Percentiles rank a stretch among this genome's conserved stretches.
phyloP scores from a whole-genome alignment of 768 basidiomycete species.

The Kwoniella sp. region DNA sequence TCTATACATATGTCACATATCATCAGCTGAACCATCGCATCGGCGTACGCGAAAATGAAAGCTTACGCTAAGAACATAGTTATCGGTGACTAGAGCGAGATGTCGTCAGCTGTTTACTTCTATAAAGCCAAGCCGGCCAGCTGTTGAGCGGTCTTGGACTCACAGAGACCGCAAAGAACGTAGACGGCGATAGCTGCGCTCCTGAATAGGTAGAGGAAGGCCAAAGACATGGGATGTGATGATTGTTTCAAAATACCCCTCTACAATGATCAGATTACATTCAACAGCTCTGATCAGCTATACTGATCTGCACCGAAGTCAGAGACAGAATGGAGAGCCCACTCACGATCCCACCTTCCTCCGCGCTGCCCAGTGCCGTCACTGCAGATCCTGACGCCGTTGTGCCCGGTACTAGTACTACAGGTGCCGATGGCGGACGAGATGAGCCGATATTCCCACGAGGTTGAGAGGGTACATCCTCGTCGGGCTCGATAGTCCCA shows the following conservation, averaged over 20 bases:
- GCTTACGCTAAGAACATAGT: slow-evolving; percentile 89
- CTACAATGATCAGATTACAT: slow-evolving; percentile 55
- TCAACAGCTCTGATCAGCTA: slow-evolving; percentile 64
- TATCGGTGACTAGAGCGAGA: slow-evolving; percentile 76
- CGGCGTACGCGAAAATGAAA: background rate
- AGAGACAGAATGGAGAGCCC: background rate
- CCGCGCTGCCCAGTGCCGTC: slow-evolving; percentile 65
- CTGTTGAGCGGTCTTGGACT: too few species aligned
- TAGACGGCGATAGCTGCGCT: slow-evolving; percentile 86
- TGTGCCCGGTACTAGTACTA: slow-evolving; percentile 44
- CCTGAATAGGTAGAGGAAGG: slow-evolving; percentile 86
- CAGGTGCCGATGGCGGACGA: slow-evolving; percentile 52
- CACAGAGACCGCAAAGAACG: slow-evolving; percentile 76
- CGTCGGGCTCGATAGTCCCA: slow-evolving; percentile 80
- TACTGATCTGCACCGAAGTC: slow-evolving; percentile 62
- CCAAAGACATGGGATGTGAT: slow-evolving; percentile 67
- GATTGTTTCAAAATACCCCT: slow-evolving; percentile 46
- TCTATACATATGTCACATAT: slow-evolving; percentile 58
- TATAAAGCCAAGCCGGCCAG: too few species aligned
- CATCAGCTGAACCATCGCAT: slow-evolving; percentile 11
- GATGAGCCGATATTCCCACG: slow-evolving; percentile 53
- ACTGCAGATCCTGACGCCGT: background rate
- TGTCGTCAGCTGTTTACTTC: too few species aligned
- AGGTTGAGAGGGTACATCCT: slow-evolving; percentile 54
- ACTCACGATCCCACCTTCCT: slow-evolving; percentile 70